Conservation (phyloP, 192 early-diverging fungal species). For the Podila epigama region DNA sequence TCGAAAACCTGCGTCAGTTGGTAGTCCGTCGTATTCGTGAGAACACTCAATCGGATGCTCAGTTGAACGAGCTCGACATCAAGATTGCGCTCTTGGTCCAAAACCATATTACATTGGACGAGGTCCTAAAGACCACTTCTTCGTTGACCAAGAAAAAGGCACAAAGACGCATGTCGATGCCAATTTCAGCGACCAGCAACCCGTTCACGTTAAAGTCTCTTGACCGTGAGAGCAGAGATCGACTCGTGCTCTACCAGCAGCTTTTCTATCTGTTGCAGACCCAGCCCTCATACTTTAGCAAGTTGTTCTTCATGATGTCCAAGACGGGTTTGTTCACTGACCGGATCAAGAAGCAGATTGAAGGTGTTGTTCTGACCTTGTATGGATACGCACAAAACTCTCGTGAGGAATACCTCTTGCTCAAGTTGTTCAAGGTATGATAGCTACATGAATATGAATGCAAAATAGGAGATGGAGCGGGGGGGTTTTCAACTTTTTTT, state of each 20-base stretch:
- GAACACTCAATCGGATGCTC: constrained; percentile 78
- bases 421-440: constrained; percentile 93
- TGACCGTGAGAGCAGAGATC: constrained; percentile 86
- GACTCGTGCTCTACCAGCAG: constrained; percentile 87
- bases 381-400: constrained; percentile 98
- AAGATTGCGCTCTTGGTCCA: constrained; percentile 97
- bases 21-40: constrained; percentile 91
- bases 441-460: too few relatives aligned
- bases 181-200: constrained; percentile 50
- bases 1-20: constrained; percentile 83
- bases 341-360: constrained; percentile 81
- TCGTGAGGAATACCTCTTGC: constrained; percentile 94
- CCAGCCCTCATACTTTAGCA: constrained; percentile 90
- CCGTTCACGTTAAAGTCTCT: constrained; percentile 77
- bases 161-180: constrained; percentile 52
- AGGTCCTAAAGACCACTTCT: constrained; percentile 72
- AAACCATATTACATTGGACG: constrained; percentile 95
- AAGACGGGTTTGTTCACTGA: constrained; percentile 72
- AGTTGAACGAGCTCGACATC: constrained; percentile 90
- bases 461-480: too few relatives aligned
- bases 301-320: constrained; percentile 88
- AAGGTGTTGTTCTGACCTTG: constrained; percentile 88
- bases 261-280: constrained; percentile 98
- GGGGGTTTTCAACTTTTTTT: background rate
- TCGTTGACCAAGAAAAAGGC: constrained; percentile 55